Evolutionary conservation across 208 protist genomes (phyloP), one percentile per base, ranked within the genome.

Genomic region (Strigomonas culicis): DNA sequence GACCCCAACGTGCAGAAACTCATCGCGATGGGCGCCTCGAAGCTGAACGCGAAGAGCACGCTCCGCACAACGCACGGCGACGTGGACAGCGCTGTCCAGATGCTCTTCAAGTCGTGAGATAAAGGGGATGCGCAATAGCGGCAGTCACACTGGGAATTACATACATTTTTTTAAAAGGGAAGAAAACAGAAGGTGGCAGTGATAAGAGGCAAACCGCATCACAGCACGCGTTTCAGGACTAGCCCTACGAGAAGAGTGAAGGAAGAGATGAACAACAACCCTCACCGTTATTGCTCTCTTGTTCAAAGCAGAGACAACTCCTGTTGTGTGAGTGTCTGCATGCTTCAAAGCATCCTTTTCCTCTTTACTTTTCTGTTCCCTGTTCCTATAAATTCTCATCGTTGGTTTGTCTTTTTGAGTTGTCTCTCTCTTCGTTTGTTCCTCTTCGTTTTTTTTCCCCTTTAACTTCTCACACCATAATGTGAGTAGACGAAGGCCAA

Each of bases 1-100:
- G 79, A 89, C 59, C 21, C 72, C n/a, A 64, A 63, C 50, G 82
- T 91, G 55, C 84, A 95, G 76, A 72, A 77, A 43, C 74, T 95
- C 31, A 87, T 95, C 24, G 68, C 74, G 34, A 82, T 93, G 44
- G 89, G 89, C 25, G 84, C 78, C 10, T 21, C 72, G 10, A 91
- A 90, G 74, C 59, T 63, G 22, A 73, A 83, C 43, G 89, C 84
- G 25, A 93, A 90, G 82, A 66, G 61, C n/a, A 82, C 84, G 22
- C 70, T 95, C 25, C 79, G 82, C 51, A 66, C 69, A 59, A 75
- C 71, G 34, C 69, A 81, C 56, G 86, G 86, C 21, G 77, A 93
- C 60, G 70, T 78, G 0, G 66, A 87, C 39, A 52, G 61, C n/a
- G 89, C 86, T 19, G 74, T 74, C 10, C 79, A 74, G 51, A 70